phyloP scores from a whole-genome alignment of 2,329 filamentous ascomycete species.

The Dactylonectria estremocensis region DNA sequence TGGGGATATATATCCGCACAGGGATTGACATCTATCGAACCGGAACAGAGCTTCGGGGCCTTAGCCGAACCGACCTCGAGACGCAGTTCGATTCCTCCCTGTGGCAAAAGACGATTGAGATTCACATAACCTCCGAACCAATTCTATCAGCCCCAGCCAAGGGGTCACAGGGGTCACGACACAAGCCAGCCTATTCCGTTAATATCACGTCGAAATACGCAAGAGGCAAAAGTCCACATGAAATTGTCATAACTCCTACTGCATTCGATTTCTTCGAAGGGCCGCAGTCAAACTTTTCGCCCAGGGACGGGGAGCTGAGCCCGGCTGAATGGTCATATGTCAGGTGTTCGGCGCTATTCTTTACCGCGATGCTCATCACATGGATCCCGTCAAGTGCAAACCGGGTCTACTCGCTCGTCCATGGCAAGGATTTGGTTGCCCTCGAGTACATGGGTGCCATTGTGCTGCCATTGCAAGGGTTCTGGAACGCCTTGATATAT shows the following conservation, averaged over 20 bases:
- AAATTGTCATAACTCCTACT: background rate
- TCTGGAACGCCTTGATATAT: slow-evolving; percentile 85
- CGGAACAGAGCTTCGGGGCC: slow-evolving; percentile 12
- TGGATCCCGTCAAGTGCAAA: slow-evolving; percentile 83
- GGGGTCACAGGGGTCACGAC: background rate
- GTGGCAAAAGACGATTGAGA: slow-evolving; percentile 19
- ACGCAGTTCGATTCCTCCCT: background rate
- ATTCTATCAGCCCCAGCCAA: background rate
- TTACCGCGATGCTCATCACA: slow-evolving; percentile 74
- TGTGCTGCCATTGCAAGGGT: slow-evolving; percentile 83
- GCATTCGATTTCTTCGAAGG: background rate
- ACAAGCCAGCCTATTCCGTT: slow-evolving; percentile 5
- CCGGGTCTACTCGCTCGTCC: slow-evolving; percentile 75
- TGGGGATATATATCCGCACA: slow-evolving; percentile 27
- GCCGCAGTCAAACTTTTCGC: background rate
- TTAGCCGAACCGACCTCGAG: slow-evolving; percentile 21
- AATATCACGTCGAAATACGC: slow-evolving; percentile 64
- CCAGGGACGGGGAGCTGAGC: slow-evolving; percentile 50
- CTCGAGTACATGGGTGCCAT: slow-evolving; percentile 77
- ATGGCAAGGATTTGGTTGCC: slow-evolving; percentile 64
- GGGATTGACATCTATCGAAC: slow-evolving; percentile 25
- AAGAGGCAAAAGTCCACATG: slow-evolving; percentile 62
- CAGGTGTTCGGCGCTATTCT: slow-evolving; percentile 77
- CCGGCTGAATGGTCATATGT: slow-evolving; percentile 75
- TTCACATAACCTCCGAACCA: slow-evolving; percentile 12